Conservation (phyloP, 768 basidiomycete species). For the Phylloporus scabripes region DNA sequence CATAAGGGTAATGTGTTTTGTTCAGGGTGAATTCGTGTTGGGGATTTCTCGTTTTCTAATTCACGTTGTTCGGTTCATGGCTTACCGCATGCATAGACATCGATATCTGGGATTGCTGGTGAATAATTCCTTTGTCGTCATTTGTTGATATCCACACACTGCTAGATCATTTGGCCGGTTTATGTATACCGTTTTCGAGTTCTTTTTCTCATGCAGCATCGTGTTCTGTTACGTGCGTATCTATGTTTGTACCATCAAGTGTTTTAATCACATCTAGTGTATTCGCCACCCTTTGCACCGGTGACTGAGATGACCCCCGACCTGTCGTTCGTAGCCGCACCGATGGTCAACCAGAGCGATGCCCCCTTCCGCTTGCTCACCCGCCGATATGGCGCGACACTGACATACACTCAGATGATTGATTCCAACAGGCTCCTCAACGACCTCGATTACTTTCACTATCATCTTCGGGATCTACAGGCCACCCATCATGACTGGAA, state of each 20-base stretch:
- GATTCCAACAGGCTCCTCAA: slow-evolving; percentile 54
- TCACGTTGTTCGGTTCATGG: slow-evolving; percentile 3
- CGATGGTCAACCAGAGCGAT: slow-evolving; percentile 80
- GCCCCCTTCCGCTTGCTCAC: slow-evolving; percentile 64
- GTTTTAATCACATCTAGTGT: slow-evolving; percentile 15
- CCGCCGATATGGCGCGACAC: slow-evolving; percentile 56
- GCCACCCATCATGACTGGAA: slow-evolving; percentile 10
- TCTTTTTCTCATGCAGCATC: neutral
- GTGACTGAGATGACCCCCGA: slow-evolving; percentile 15
- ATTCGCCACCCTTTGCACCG: neutral
- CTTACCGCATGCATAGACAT: slow-evolving; percentile 11
- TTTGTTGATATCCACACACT: slow-evolving; percentile 25
- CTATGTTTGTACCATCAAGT: slow-evolving; percentile 12
- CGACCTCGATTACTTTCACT: slow-evolving; percentile 60
- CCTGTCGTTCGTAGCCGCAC: slow-evolving; percentile 50
- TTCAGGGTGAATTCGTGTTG: slow-evolving; percentile 8
- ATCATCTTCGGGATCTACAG: slow-evolving; percentile 54
- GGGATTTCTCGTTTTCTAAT: slow-evolving; percentile 5
- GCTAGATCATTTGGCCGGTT: slow-evolving; percentile 19
- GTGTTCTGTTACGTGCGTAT: slow-evolving; percentile 2
- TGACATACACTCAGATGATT: slow-evolving; percentile 77
- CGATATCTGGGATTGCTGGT: slow-evolving; percentile 5
- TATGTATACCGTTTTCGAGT: slow-evolving; percentile 17
- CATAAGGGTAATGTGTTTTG: slow-evolving; percentile 15
- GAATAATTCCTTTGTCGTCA: slow-evolving; percentile 1